Evolutionary conservation across 352 stramenopile species (phyloP).

Genomic region (Blastocystis sp.): DNA sequence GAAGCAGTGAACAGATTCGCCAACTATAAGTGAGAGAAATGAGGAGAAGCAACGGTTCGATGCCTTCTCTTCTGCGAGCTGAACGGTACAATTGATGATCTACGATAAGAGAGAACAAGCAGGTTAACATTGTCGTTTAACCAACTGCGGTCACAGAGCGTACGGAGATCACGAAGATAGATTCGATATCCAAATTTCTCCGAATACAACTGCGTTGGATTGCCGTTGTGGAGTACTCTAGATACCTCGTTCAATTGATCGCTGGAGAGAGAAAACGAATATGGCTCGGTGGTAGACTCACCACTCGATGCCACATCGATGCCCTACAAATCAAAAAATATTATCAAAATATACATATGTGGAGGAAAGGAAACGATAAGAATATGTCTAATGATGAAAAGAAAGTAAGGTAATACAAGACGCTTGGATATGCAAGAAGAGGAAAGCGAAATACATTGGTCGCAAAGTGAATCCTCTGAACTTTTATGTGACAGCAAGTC

Average conservation of each 20-base stretch:
- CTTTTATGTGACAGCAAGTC: too few species aligned
- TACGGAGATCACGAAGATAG: conserved; percentile 23
- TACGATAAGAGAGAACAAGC: not conserved
- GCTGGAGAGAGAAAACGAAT: not conserved
- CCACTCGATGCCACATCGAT: not conserved
- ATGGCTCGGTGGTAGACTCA: not conserved
- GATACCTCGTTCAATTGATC: not conserved
- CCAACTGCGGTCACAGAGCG: not conserved
- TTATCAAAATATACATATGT: not conserved
- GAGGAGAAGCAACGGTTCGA: not conserved
- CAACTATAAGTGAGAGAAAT: too few species aligned
- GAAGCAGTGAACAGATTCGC: conserved; percentile 58
- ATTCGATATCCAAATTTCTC: conserved; percentile 29
- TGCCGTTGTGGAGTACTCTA: not conserved
- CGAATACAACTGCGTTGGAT: not conserved
- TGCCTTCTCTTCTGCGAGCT: conserved; percentile 6
- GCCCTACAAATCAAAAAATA: not conserved
- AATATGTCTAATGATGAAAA: not conserved
- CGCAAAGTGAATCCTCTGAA: not conserved
- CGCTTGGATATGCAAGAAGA: not conserved
- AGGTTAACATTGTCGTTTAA: conserved; percentile 27
- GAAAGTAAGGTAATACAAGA: not conserved
- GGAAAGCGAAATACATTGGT: not conserved
- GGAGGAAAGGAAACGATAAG: not conserved
- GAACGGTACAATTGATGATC: conserved; percentile 24